These are phyloP conservation scores for Fragaria nilgerrensis DNA, from an alignment of 306 rosid species.

Conservation along the genomic window DNA sequence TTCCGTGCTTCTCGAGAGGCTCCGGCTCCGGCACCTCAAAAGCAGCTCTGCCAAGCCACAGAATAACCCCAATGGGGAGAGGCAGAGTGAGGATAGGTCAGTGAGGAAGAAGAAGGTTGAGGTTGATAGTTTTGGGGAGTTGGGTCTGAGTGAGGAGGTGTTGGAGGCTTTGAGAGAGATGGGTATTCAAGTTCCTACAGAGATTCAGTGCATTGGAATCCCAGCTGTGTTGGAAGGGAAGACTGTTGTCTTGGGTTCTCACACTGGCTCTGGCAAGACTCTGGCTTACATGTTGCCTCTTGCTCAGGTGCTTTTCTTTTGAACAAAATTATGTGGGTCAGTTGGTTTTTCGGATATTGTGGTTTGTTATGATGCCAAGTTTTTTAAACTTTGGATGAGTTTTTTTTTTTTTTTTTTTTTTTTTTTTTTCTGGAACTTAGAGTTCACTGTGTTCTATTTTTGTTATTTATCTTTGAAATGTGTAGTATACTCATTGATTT, in stretches of 20 bases:
- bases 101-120: constrained; percentile 39
- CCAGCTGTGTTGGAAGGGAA: constrained; percentile 79
- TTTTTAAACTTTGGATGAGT: background rate
- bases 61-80: constrained; percentile 15
- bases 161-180: constrained; percentile 74
- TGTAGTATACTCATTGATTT: background rate
- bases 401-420: no score
- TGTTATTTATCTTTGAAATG: background rate
- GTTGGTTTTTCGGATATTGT: background rate
- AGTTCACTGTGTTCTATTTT: background rate
- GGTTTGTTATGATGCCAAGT: background rate
- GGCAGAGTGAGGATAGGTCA: constrained; percentile 26
- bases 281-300: constrained; percentile 91
- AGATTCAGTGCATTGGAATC: constrained; percentile 86
- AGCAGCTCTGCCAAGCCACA: constrained; percentile 36
- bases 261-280: constrained; percentile 96
- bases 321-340: background rate
- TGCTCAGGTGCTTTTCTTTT: constrained; percentile 59
- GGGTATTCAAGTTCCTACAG: constrained; percentile 81
- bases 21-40: constrained; percentile 65
- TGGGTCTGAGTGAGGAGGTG: constrained; percentile 73
- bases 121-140: constrained; percentile 56
- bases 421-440: background rate
- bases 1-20: constrained; percentile 67
- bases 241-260: constrained; percentile 91